These are phyloP conservation scores for Cardamine chenopodiifolia DNA, from an alignment of 345 rosid species.

Conservation along the genomic window DNA sequence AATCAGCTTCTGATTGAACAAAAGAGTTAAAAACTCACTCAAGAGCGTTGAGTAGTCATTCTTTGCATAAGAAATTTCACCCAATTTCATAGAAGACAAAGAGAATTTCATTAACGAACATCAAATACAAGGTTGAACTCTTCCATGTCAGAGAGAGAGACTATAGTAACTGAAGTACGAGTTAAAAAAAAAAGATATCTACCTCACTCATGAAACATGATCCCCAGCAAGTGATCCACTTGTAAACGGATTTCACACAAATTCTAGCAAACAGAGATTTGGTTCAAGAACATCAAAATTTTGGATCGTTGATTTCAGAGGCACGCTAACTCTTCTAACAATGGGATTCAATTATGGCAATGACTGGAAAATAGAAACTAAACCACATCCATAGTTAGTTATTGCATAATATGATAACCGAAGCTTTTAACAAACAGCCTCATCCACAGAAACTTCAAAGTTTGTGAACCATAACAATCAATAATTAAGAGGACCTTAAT, in stretches of 20 bases:
- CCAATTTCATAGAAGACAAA: neutral
- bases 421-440: neutral
- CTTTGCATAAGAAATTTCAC: neutral
- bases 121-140: neutral
- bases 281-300: slow-evolving; percentile 21
- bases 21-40: neutral
- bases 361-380: neutral
- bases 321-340: neutral
- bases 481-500: neutral
- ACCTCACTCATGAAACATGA: slow-evolving; percentile 8
- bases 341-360: neutral
- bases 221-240: neutral
- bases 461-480: neutral
- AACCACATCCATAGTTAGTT: neutral
- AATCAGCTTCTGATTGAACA: neutral
- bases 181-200: neutral
- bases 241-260: neutral
- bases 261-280: neutral
- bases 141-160: neutral
- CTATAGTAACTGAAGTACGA: neutral
- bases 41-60: neutral
- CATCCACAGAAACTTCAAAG: neutral
- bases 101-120: neutral
- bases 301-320: neutral
- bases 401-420: neutral